Evolutionary conservation across 2,329 filamentous ascomycete genomes (phyloP).

Genomic region (Aspergillus novofumigatus): DNA sequence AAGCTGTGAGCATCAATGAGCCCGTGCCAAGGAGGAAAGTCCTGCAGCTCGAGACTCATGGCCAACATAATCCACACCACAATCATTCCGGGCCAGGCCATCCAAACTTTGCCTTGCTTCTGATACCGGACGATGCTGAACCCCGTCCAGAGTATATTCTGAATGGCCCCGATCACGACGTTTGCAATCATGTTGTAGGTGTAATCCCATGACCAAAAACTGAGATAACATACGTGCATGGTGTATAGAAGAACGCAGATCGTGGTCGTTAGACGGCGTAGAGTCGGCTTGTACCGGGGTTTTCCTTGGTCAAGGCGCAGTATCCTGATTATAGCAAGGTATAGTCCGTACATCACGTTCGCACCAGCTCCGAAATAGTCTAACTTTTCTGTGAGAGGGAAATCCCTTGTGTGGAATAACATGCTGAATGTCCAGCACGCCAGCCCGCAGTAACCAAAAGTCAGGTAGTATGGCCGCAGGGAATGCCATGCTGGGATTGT

Average conservation of each 20-base stretch:
- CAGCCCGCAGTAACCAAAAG: conserved; percentile 75
- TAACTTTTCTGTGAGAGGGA: conserved; percentile 78
- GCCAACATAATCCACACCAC: conserved; percentile 88
- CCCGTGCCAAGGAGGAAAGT: conserved; percentile 81
- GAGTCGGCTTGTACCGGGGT: conserved; percentile 45
- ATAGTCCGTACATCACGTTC: conserved; percentile 85
- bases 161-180: conserved; percentile 71
- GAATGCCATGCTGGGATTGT: conserved; percentile 69
- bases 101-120: conserved; percentile 70
- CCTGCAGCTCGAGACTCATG: conserved; percentile 93
- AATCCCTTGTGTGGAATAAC: conserved; percentile 90
- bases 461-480: conserved; percentile 73
- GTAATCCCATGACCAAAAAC: conserved; percentile 87
- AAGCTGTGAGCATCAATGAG: conserved; percentile 89
- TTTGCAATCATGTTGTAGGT: conserved; percentile 98
- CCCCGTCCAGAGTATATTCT: conserved; percentile 80
- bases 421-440: conserved; percentile 83
- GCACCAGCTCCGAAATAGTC: conserved; percentile 95
- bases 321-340: conserved; percentile 75
- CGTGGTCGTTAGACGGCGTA: conserved; percentile 71
- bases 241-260: conserved; percentile 68
- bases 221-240: conserved; percentile 77
- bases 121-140: conserved; percentile 75
- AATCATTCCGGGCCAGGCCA: conserved; percentile 82
- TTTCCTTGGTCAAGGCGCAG: conserved; percentile 69